phyloP scores from a whole-genome alignment of 192 early-diverging fungal species.

The Chytriomyces confervae region DNA sequence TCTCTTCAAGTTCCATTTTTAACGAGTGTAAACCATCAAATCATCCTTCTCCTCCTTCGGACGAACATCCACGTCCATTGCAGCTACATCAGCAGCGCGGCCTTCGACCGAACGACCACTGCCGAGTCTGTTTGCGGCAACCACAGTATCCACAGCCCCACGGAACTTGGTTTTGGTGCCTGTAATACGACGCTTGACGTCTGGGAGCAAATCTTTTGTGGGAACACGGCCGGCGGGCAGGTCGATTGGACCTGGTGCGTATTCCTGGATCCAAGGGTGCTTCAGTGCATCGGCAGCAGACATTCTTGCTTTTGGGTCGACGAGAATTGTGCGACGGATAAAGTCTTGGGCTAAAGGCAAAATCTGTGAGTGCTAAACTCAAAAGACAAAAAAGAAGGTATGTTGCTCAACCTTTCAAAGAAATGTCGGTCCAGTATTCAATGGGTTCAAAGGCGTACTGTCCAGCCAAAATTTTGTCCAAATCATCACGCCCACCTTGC shows the following conservation, averaged over 20 bases:
- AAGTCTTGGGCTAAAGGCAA: conserved; percentile 74
- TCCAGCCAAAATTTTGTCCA: conserved; percentile 52
- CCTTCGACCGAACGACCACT: neutral
- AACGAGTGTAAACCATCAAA: conserved; percentile 35
- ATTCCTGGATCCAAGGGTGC: conserved; percentile 79
- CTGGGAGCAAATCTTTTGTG: conserved; percentile 83
- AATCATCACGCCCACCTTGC: conserved; percentile 49
- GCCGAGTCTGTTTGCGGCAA: conserved; percentile 6
- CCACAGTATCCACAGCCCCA: conserved; percentile 24
- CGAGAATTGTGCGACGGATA: conserved; percentile 66
- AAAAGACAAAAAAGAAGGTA: neutral
- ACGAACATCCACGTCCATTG: conserved; percentile 32
- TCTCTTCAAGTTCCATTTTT: neutral
- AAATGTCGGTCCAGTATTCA: conserved; percentile 75
- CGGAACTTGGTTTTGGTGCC: conserved; percentile 21
- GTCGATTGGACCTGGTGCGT: conserved; percentile 23
- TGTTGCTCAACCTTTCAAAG: conserved; percentile 45
- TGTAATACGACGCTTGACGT: conserved; percentile 59
- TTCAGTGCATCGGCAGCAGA: conserved; percentile 81
- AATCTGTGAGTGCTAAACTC: neutral
- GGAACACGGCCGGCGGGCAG: conserved; percentile 43
- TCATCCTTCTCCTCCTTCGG: conserved; percentile 25
- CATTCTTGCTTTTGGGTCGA: conserved; percentile 75
- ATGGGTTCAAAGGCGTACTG: conserved; percentile 52
- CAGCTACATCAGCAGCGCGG: neutral